Evolutionary conservation across 176 grass and related monocot genomes (phyloP).

Genomic region (Ensete glaucum): DNA sequence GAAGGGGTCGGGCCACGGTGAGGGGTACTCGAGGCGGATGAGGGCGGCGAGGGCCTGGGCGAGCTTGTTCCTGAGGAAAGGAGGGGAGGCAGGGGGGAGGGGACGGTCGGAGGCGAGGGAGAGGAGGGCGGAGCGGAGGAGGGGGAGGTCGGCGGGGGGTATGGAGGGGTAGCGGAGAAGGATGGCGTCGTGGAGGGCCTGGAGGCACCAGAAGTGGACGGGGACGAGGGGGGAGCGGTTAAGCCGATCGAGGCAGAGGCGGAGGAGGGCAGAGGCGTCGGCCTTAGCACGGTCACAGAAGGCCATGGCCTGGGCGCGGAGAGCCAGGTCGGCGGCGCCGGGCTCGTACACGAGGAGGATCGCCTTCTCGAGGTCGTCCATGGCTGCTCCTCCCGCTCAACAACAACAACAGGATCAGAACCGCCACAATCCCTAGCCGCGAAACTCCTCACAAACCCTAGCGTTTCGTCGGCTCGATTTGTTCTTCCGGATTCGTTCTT

Average conservation of each 20-base stretch:
- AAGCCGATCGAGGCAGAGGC: conserved; percentile 71
- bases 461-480: no score
- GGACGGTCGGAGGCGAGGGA: conserved; percentile 38
- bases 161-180: conserved; percentile 37
- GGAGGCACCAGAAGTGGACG: conserved; percentile 94
- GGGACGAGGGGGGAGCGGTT: conserved; percentile 39
- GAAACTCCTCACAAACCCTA: no score
- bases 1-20: conserved; percentile 52
- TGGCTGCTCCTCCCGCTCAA: conserved; percentile 12
- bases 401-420: no score
- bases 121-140: conserved; percentile 68
- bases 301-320: conserved; percentile 69
- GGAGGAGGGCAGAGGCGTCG: conserved; percentile 59
- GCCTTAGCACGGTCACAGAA: conserved; percentile 63
- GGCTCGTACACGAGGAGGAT: conserved; percentile 70
- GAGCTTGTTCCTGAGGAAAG: conserved; percentile 85
- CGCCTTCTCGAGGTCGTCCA: conserved; percentile 96
- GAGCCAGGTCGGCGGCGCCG: conserved; percentile 27
- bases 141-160: conserved; percentile 34
- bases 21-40: conserved; percentile 67
- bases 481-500: no score
- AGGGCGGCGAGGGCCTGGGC: conserved; percentile 70
- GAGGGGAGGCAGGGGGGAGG: conserved; percentile 40
- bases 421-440: no score
- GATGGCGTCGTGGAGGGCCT: conserved; percentile 63